Base-by-base conservation (phyloP, 2,329 filamentous ascomycete genomes). In the Neofusicoccum laricinum region DNA sequence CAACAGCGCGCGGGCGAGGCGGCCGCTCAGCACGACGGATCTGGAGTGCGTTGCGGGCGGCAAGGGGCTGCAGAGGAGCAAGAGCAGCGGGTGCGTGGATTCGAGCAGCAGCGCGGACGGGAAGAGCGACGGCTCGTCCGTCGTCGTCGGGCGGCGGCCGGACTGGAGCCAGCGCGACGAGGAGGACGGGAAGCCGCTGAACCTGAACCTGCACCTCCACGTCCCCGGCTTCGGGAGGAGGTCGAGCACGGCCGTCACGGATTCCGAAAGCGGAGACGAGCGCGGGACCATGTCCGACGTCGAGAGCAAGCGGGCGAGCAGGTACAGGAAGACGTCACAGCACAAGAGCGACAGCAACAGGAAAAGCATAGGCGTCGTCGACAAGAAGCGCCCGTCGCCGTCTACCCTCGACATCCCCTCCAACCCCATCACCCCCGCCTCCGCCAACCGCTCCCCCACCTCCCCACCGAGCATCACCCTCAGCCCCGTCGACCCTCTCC, bases 141-240 rank as follows among this genome's bases (percentile, higher is more conserved):
- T 4, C 17, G 10, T 36, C 12, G 8, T 46, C 15, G 55, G 41
- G 15, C 41, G 55, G 6, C 19, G 55, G 0, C 55, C 55, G n/a
- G 55, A 59, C 55, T 59, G 55, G 55, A 59, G 25, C n/a, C 55
- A 59, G 12, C 46, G 30, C 15, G 55, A 59, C 11, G 40, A 59
- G 55, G 12, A 36, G n/a, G 17, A 46, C 2, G 30, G 15, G 40
- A 36, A 11, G 12, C 41, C 25, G 15, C 11, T 7, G 12, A 19
- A 19, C 10, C 11, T 7, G 12, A 19, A 19, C 10, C 40, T 59
- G 8, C 55, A 59, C 21, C 32, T 59, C 4, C 55, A 59, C 32
- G 15, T 59, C 43, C 55, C 41, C 3, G 30, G 55, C 15, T 46
- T 59, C 6, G 55, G 38, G 8, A 43, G 41, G n/a, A 36, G n/a